Evolutionary conservation across 495 filamentous ascomycete genomes (phyloP).

Genomic region (Usnea hakonensis): DNA sequence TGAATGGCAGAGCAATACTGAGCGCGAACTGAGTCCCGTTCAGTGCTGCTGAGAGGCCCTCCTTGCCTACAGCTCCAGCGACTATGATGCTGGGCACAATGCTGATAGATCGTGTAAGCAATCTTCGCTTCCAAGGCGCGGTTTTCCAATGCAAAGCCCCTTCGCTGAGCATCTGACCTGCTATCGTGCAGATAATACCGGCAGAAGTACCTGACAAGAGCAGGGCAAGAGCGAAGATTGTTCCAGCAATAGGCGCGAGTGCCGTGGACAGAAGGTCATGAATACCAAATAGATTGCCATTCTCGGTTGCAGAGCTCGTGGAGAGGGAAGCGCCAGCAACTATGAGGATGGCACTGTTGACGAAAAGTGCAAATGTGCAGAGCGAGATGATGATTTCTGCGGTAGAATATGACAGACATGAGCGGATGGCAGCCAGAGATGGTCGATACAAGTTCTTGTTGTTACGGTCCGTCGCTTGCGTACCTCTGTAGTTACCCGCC

Average conservation of each 20-base stretch:
- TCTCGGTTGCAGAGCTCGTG: conserved; percentile 42
- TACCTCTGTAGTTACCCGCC: conserved; percentile 44
- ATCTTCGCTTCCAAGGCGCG: conserved; percentile 61
- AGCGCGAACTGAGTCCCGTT: conserved; percentile 74
- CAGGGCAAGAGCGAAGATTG: conserved; percentile 69
- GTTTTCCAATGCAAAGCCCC: conserved; percentile 67
- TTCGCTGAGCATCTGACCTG: conserved; percentile 76
- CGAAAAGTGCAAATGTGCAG: conserved; percentile 90
- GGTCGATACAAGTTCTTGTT: conserved; percentile 64
- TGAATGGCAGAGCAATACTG: conserved; percentile 73
- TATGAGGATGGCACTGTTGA: conserved; percentile 87
- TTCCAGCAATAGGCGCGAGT: conserved; percentile 64
- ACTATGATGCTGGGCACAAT: conserved; percentile 79
- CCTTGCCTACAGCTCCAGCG: conserved; percentile 63
- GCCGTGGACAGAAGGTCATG: conserved; percentile 63
- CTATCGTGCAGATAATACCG: conserved; percentile 77
- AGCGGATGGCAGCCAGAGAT: conserved; percentile 65
- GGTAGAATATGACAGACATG: conserved; percentile 76
- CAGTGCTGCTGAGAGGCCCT: conserved; percentile 64
- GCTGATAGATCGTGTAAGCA: conserved; percentile 63
- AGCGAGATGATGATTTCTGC: conserved; percentile 66
- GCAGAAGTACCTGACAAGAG: conserved; percentile 70
- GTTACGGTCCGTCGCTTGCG: conserved; percentile 16
- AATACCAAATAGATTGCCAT: conserved; percentile 75
- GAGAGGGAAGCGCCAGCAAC: conserved; percentile 76